phyloP scores from a whole-genome alignment of 495 filamentous ascomycete species.

The Alectoria sarmentosa region DNA sequence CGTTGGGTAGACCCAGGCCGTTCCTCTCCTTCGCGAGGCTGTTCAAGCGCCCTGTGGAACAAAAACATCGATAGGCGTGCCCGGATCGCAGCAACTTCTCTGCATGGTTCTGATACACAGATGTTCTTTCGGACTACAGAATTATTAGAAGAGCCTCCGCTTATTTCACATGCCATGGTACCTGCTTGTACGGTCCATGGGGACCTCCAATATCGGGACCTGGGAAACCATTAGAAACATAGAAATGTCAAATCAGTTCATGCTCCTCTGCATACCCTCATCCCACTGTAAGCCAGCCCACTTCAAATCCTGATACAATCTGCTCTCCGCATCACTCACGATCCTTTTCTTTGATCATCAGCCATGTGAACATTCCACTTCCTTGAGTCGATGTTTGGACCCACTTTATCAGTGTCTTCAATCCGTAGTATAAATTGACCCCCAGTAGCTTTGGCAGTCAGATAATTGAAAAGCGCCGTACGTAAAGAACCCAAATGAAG shows the following conservation, averaged over 20 bases:
- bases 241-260: not conserved
- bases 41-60: slow-evolving; percentile 63
- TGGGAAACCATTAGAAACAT: slow-evolving; percentile 28
- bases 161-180: slow-evolving; percentile 29
- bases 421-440: slow-evolving; percentile 91
- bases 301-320: slow-evolving; percentile 66
- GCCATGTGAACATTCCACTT: slow-evolving; percentile 22
- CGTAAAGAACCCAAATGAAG: slow-evolving; percentile 86
- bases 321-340: slow-evolving; percentile 67
- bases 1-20: slow-evolving; percentile 51
- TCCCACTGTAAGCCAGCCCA: slow-evolving; percentile 94
- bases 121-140: slow-evolving; percentile 67
- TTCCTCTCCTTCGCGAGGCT: slow-evolving; percentile 52
- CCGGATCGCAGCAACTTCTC: slow-evolving; percentile 60
- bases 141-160: slow-evolving; percentile 21
- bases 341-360: slow-evolving; percentile 60
- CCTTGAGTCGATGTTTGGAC: slow-evolving; percentile 18
- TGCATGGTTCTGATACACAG: slow-evolving; percentile 66
- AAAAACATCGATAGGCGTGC: slow-evolving; percentile 91
- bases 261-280: slow-evolving; percentile 55
- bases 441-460: slow-evolving; percentile 77
- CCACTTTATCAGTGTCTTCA: slow-evolving; percentile 92
- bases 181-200: slow-evolving; percentile 82
- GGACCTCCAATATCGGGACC: slow-evolving; percentile 73
- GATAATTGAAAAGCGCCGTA: slow-evolving; percentile 88